Base-by-base conservation (phyloP, 495 filamentous ascomycete species). In the Trichoderma asperelloides region DNA sequence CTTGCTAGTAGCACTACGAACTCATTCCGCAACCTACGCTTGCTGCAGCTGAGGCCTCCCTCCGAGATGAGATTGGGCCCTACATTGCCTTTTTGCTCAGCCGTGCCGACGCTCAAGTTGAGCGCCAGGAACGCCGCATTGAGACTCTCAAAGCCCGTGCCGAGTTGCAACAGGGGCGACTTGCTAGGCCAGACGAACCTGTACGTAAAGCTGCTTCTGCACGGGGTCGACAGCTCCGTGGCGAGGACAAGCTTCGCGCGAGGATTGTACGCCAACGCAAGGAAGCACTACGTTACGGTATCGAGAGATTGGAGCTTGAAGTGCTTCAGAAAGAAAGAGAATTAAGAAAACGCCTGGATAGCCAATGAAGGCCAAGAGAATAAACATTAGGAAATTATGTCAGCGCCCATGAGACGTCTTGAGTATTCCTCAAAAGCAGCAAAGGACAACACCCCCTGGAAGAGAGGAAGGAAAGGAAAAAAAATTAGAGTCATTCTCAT, bases 321-420 rank as follows among this genome's bases (percentile, higher is more conserved):
- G 81, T 81, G 57, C 60, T 74, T 70, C 79, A 82, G 76, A 80
- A 79, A 76, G 81, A 83, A 76, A 71, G 80, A 66, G 81, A 83
- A 77, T 63, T 83, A 75, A 65, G 77, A 70, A 74, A 78, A 70
- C 67, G 79, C 74, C 28, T 83, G 67, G 80, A 81, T 47, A 27
- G 5, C 27, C 27, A 25, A 30, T 60, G 28, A 18, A 12, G 27
- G 2, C 23, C 9, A 1, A 3, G 23, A 1, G 16, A 15, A 18
- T 18, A 60, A 33, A 25, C 11, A 13, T 16, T 18, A 15, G 11
- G 12, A 8, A 13, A 3, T 13, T 25, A 33, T 13, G 2, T 28
- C 25, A 70, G 73, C 43, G 69, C 67, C 45, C 69, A 70, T 66
- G 21, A n/a, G 27, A 7, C 11, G 23, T 5, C 37, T 16, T 33